These are phyloP conservation scores for Alliaria petiolata DNA, from an alignment of 345 rosid genomes.

Conservation along the genomic window DNA sequence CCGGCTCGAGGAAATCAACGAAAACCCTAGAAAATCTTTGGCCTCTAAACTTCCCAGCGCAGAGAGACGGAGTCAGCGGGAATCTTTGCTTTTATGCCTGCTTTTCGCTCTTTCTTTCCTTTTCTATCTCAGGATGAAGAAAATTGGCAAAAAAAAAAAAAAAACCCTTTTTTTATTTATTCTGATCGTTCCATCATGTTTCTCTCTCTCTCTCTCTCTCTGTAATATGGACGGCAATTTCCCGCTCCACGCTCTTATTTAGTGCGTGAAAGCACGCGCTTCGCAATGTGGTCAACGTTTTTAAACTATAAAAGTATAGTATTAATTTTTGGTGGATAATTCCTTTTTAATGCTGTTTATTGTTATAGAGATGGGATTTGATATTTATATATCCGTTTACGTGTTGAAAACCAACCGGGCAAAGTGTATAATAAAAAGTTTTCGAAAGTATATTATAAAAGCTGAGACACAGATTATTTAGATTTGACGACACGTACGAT, in stretches of 20 bases:
- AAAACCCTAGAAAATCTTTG: conserved; percentile 17
- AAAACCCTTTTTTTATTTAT: neutral
- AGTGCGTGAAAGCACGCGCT: too few relatives aligned
- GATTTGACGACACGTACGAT: conserved; percentile 7
- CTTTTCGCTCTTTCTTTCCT: conserved; percentile 8
- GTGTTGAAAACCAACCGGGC: neutral
- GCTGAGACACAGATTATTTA: neutral
- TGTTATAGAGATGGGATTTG: neutral
- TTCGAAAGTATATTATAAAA: neutral
- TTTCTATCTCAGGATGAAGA: conserved; percentile 2
- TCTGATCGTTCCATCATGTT: too few relatives aligned
- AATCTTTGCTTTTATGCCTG: conserved; percentile 23
- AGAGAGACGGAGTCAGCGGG: conserved; percentile 26
- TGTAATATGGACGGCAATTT: too few relatives aligned
- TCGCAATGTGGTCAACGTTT: too few relatives aligned
- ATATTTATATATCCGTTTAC: neutral
- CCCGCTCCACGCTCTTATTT: too few relatives aligned
- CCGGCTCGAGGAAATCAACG: neutral
- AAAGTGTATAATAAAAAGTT: too few relatives aligned
- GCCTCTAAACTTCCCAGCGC: neutral
- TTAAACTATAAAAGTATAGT: too few relatives aligned
- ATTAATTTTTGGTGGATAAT: conserved; percentile 15
- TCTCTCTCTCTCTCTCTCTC: too few relatives aligned
- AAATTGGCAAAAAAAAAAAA: too few relatives aligned
- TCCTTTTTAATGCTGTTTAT: neutral